Conservation (phyloP, 1,139 yeast genomes). For the Saccharomyces uvarum region DNA sequence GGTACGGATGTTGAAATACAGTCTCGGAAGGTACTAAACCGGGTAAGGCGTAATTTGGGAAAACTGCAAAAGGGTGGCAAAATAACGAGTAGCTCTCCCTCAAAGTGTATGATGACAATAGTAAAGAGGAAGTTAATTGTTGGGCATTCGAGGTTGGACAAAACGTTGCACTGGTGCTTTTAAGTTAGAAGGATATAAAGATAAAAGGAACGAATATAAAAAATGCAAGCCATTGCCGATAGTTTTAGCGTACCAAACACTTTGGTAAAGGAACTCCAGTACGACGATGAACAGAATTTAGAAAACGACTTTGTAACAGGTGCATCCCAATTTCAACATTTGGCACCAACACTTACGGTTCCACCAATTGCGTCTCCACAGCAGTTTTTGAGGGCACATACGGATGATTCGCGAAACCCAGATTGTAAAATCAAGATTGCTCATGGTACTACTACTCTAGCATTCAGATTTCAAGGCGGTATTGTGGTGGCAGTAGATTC, state of each 20-base stretch:
- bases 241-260: slow-evolving; percentile 18
- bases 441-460: slow-evolving; percentile 96
- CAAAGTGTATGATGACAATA: background rate
- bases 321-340: slow-evolving; percentile 23
- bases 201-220: background rate
- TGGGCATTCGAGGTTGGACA: background rate
- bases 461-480: slow-evolving; percentile 93
- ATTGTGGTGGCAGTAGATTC: slow-evolving; percentile 95
- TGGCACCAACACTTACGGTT: slow-evolving; percentile 59
- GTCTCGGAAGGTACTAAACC: background rate
- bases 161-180: background rate
- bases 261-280: slow-evolving; percentile 22
- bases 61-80: slow-evolving; percentile 8
- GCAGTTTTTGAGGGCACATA: slow-evolving; percentile 94
- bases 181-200: background rate
- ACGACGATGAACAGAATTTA: slow-evolving; percentile 30
- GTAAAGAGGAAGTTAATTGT: background rate
- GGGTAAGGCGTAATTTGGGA: background rate
- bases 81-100: background rate
- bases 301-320: slow-evolving; percentile 33
- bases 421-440: slow-evolving; percentile 94
- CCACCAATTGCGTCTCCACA: slow-evolving; percentile 90
- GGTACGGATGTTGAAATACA: background rate
- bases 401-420: slow-evolving; percentile 86
- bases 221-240: slow-evolving; percentile 32